Base-by-base conservation (phyloP, 345 rosid species). In the Turritis glabra region DNA sequence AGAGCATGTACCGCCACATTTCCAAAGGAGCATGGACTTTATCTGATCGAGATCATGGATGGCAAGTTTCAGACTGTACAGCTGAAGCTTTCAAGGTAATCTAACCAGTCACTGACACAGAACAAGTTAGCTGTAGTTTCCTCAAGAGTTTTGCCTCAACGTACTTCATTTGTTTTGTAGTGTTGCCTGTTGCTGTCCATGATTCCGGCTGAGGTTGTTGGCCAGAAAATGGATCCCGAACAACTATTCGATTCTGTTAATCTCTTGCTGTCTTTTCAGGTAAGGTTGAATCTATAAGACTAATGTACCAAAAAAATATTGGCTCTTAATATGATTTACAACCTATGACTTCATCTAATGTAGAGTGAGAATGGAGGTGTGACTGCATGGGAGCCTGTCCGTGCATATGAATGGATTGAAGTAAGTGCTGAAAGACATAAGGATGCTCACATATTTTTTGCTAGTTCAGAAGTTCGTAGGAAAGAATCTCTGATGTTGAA, bases 1-100 rank as follows among this genome's bases (percentile, higher is more conserved):
- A 78, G 41, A 75, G 78, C 67, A 90, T 90, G 92, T 88, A 85
- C 22, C 76, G n/a, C n/a, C n/a, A n/a, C n/a, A n/a, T n/a, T 26
- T 80, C 86, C 1, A 89, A 89, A 81, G 91, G 95, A 19, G 74
- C 84, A 11, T 87, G 89, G 90, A 84, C 94, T 37, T 84, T 87
- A 15, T 80, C 88, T 1, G 82, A 67, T 44, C 88, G 82, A 82
- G 95, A 87, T 68, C 92, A 89, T 26, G 88, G 91, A 4, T 84
- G 88, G 95, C 90, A 85, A 76, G 91, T 82, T 51, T 89, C 90
- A 18, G 95, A 89, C 67, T 84, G 92, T 77, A 89, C 90, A 2
- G 80, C 81, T 19, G 92, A 90, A 81, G 90, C 89, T 13, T 65
- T 90, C 5, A 90, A 90, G 84, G 95, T 85, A 50, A 74, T 18